These are phyloP conservation scores for Aspergillus piperis DNA, from an alignment of 2,329 filamentous ascomycete species.

Conservation along the genomic window DNA sequence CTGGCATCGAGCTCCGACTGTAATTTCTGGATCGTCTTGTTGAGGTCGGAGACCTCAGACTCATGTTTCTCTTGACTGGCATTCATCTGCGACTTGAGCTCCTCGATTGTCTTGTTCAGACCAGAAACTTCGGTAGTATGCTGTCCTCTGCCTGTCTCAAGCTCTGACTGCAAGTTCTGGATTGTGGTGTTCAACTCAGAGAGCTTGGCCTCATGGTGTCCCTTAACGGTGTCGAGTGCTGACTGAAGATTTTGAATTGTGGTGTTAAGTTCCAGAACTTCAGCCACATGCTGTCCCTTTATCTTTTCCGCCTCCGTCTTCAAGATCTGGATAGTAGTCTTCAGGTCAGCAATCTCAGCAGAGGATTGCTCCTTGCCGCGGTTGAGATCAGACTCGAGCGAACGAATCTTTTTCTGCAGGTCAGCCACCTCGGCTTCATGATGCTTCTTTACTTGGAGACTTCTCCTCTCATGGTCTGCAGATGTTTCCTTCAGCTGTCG, in stretches of 20 bases:
- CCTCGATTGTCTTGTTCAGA: slow-evolving; percentile 39
- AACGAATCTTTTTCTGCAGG: slow-evolving; percentile 60
- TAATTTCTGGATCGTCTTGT: slow-evolving; percentile 58
- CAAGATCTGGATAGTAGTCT: slow-evolving; percentile 59
- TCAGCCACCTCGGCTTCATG: slow-evolving; percentile 66
- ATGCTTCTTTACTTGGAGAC: slow-evolving; percentile 39
- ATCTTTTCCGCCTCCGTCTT: slow-evolving; percentile 54
- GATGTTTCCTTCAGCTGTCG: slow-evolving; percentile 49
- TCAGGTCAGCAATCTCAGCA: slow-evolving; percentile 60
- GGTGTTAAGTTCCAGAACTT: slow-evolving; percentile 61
- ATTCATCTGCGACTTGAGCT: slow-evolving; percentile 49
- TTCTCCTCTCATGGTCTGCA: slow-evolving; percentile 43
- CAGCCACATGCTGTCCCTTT: slow-evolving; percentile 62
- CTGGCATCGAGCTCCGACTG: slow-evolving; percentile 45
- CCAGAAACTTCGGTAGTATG: slow-evolving; percentile 60
- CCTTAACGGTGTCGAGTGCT: slow-evolving; percentile 33
- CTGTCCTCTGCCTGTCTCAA: slow-evolving; percentile 50
- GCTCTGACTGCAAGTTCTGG: slow-evolving; percentile 55
- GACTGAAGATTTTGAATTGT: slow-evolving; percentile 61
- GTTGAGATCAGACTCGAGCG: slow-evolving; percentile 53
- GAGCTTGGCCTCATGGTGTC: slow-evolving; percentile 57
- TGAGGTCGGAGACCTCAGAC: slow-evolving; percentile 60
- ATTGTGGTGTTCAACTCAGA: slow-evolving; percentile 61
- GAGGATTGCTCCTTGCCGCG: slow-evolving; percentile 55
- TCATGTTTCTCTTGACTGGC: slow-evolving; percentile 55